A percentile compares a stretch with the other conserved stretches of the same genome.
Evolutionary conservation across 352 stramenopile genomes (phyloP).

Genomic region (Globisporangium apiculatum): DNA sequence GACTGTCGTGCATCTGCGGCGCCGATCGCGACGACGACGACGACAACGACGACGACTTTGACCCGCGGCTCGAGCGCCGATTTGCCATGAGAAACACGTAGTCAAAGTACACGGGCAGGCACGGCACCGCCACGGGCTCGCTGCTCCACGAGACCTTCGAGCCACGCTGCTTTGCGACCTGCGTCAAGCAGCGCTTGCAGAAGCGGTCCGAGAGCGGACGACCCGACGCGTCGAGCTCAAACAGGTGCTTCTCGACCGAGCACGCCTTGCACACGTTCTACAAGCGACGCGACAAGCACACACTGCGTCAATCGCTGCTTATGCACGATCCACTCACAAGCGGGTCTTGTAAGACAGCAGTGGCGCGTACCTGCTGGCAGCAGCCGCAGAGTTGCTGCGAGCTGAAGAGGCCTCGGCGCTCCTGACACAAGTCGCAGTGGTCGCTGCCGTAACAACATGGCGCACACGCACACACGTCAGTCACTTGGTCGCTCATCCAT

Average conservation of each 20-base stretch:
- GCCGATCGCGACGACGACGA: neutral
- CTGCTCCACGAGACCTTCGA: neutral
- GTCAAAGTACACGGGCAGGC: neutral
- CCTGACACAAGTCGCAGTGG: neutral
- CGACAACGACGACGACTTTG: neutral
- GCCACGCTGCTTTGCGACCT: neutral
- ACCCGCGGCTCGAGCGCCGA: neutral
- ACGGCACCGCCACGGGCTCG: neutral
- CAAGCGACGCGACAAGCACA: neutral
- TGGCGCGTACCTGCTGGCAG: constrained; percentile 17
- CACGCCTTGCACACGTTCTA: constrained; percentile 42
- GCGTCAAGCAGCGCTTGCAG: constrained; percentile 34
- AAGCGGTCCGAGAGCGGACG: constrained; percentile 31
- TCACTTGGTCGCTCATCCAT: no score
- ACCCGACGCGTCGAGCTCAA: constrained; percentile 26
- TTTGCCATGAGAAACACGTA: neutral
- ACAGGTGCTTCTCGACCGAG: constrained; percentile 37
- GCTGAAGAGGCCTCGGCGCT: neutral
- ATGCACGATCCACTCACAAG: neutral
- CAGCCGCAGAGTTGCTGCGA: neutral
- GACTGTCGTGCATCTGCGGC: neutral
- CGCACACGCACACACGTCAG: neutral
- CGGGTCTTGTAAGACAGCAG: no score
- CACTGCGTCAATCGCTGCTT: neutral
- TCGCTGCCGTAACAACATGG: neutral